These are phyloP conservation scores for Euptelea pleiosperma DNA, from an alignment of 164 flowering plant species.

Conservation along the genomic window DNA sequence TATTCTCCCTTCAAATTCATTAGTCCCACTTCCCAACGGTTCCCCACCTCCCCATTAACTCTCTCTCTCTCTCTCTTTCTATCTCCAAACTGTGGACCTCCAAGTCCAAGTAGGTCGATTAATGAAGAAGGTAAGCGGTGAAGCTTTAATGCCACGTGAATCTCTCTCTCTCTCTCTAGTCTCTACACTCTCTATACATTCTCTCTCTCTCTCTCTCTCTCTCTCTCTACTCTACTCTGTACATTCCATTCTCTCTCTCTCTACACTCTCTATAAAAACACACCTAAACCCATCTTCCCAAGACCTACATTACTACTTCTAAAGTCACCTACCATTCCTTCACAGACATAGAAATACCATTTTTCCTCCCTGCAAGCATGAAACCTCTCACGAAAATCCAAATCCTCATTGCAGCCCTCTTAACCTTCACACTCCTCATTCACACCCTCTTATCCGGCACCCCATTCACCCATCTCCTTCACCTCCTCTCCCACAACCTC, in stretches of 20 bases:
- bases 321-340: neutral
- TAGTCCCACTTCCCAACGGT: constrained; percentile 16
- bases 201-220: neutral
- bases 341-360: neutral
- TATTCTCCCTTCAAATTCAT: no score
- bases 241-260: no score
- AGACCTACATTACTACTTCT: neutral
- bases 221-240: neutral
- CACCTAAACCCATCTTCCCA: neutral
- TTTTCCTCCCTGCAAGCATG: constrained; percentile 2
- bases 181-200: neutral
- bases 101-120: constrained; percentile 12
- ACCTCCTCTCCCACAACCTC: constrained; percentile 16
- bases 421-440: constrained; percentile 25
- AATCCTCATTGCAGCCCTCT: constrained; percentile 25
- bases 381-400: neutral
- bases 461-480: constrained; percentile 14
- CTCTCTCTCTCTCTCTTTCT: constrained; percentile 1
- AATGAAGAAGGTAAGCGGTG: constrained; percentile 12
- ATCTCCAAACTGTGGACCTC: neutral
- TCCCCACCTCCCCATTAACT: constrained; percentile 14
- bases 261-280: neutral
- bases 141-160: constrained; percentile 1
- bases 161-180: neutral
- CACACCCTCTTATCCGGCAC: constrained; percentile 24